A percentile compares a stretch with the other conserved stretches of the same genome.
These are phyloP conservation scores for Ogataea nonfermentans DNA, from an alignment of 805 yeast species.

Conservation along the genomic window DNA sequence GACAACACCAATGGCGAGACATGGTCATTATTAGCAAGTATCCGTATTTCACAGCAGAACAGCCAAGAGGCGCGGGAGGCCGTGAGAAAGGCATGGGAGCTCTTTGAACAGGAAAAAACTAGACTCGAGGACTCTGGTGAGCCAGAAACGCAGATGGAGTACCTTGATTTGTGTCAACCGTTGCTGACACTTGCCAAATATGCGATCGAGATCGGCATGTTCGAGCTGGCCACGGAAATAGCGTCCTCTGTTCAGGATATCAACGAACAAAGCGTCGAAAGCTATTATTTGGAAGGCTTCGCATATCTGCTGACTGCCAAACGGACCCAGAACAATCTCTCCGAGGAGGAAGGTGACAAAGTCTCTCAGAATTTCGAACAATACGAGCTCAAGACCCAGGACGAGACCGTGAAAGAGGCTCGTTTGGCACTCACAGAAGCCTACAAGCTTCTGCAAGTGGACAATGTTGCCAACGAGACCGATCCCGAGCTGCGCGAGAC, in stretches of 20 bases:
- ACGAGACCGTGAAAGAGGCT: constrained; percentile 39
- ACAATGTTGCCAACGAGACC: constrained; percentile 37
- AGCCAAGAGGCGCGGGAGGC: constrained; percentile 71
- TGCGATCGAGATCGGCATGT: constrained; percentile 72
- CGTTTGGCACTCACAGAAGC: constrained; percentile 40
- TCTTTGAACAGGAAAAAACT: constrained; percentile 54
- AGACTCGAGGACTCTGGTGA: constrained; percentile 40
- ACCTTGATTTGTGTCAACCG: constrained; percentile 69
- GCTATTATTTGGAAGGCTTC: constrained; percentile 80
- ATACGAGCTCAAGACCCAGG: constrained; percentile 31
- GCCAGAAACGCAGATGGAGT: constrained; percentile 48
- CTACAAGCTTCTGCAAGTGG: constrained; percentile 36
- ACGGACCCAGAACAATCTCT: constrained; percentile 27
- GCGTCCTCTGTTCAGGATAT: constrained; percentile 66
- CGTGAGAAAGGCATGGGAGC: constrained; percentile 66
- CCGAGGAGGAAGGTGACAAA: constrained; percentile 16
- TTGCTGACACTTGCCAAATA: constrained; percentile 69
- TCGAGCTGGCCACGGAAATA: constrained; percentile 67
- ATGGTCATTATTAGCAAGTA: constrained; percentile 79
- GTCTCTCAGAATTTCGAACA: constrained; percentile 43
- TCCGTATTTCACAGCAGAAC: constrained; percentile 83
- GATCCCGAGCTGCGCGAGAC: constrained; percentile 62
- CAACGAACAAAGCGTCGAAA: constrained; percentile 81
- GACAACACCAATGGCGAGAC: constrained; percentile 70
- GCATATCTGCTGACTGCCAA: constrained; percentile 56